Base-by-base conservation (phyloP, 495 filamentous ascomycete genomes). In the Lepraria neglecta region DNA sequence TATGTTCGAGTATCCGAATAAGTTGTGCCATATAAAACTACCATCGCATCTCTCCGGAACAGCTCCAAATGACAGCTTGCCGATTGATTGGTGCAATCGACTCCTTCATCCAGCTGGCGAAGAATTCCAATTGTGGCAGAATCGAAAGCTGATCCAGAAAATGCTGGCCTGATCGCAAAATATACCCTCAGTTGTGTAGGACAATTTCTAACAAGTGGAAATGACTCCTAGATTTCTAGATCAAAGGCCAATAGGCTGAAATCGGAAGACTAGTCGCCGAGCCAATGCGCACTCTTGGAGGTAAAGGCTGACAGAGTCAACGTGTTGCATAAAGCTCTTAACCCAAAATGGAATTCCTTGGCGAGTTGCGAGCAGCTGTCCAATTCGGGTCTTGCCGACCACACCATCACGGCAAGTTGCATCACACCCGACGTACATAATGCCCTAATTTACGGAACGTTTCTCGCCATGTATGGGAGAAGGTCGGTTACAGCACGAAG, bases 281-380 rank as follows among this genome's bases (percentile, higher is more conserved):
- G 17, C 3, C 7, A 3, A 30, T 14, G 47, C 44, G 47, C 2
- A 27, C 6, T 30, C 14, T 12, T 50, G n/a, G 24, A 27, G 47
- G 47, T 19, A 14, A 50, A 50, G 47, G 47, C 47, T 50, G 47
- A 50, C 21, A 50, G 21, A 50, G 47, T 50, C 47, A 30, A 50
- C 6, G 21, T 50, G 47, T 12, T 50, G 47, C 47, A 50, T 50
- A 27, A 50, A 28, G 24, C 47, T 50, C 10, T 30, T 50, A n/a
- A n/a, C 47, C 47, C 2, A 28, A 50, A 50, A 27, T 6, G 47
- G 47, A 12, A 27, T 50, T 50, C 9, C 47, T 50, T 50, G n/a
- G 24, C 21, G 21, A 50, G 11, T n/a, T 50, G 7, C 11, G 21
- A 50, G 47, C 47, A 12, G 47, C 21, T 50, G 17, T 11, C 1